Evolutionary conservation across 306 rosid genomes (phyloP), one percentile per base, ranked within the genome.

Genomic region (Crotalaria pallida): DNA sequence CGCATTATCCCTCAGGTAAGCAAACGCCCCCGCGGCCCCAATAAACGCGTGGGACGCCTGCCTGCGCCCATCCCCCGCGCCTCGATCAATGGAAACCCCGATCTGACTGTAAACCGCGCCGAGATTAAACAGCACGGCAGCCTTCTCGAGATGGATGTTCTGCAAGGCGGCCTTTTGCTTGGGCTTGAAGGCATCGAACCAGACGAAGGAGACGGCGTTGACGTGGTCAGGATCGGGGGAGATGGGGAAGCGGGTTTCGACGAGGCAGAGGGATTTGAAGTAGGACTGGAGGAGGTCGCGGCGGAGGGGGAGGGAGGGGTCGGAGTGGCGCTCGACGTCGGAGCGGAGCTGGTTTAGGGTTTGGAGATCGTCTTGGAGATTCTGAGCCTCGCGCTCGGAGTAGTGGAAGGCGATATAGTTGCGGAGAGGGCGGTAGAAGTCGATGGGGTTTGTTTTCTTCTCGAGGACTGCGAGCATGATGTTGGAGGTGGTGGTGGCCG

Each of bases 321-420:
- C 97, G 56, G 97, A 47, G 71, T 83, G 84, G 70, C 96, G 96
- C 58, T 94, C 99, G 47, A 94, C 0, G 53, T 94, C 99, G 71
- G 95, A 78, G 49, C 99, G 96, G 55, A 77, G 78, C 33, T 88
- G 88, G 58, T 87, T 94, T 1, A 94, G 89, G 85, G 89, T 87
- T 87, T 94, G 91, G 76, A 94, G 96, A 65, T 94, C 99, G 77
- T 94, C 97, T 34, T 94, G 97, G 47, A 88, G 81, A 83, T 85
- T 91, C 41, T 91, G 97, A 5, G 99, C 97, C 24, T 94, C 97
- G 59, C 96, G 96, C 38, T 94, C 99, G 21, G 99, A 94, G 89
- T 94, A 94, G 67, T 88, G 84, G 86, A 83, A 88, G 10, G 89
- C 78, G 62, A 94, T 81, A 83, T 74, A 94, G 67, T 89, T 94